Base-by-base conservation (phyloP, 2,329 filamentous ascomycete species). In the Elsinoe ampelina region DNA sequence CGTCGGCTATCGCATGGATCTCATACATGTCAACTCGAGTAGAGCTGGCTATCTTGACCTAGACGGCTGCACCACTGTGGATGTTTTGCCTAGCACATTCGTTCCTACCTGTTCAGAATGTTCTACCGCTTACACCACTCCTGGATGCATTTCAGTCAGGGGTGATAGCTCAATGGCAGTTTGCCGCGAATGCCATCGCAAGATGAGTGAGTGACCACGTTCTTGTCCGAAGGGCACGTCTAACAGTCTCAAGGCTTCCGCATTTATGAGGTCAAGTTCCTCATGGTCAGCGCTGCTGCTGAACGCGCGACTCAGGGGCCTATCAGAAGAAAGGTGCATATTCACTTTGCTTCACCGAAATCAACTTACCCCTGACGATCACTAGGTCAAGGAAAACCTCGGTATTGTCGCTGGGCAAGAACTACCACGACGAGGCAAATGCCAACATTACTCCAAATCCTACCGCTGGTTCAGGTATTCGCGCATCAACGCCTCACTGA, bases 11-110 rank as follows among this genome's bases (percentile, higher is more conserved):
- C 79, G 85, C 35, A 78, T 78, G 63, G 84, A 89, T 66, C 71
- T 89, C 57, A 80, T 93, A 60, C 89, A 93, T 70, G 75, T 80
- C 54, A 80, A 84, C 71, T 88, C 86, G 3, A 77, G 80, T n/a
- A 77, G 87, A 58, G 87, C 87, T 11, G 89, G 89, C 3, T 91
- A 91, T 67, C 71, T 95, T 58, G 87, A 93, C 67, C 71, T 89
- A 8, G 80, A 85, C 22, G 87, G 86, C 13, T 91, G 87, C 70
- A 84, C 82, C 5, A 79, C 88, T 7, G 77, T 82, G 45, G 89
- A 93, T 66, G 80, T 93, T 76, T 79, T 93, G 10, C 85, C 86
- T 57, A 90, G 86, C 70, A 84, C 82, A 39, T 92, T 95, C 72
- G 73, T 87, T 30, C 89, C 89, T 13, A 91, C 86, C 0, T 95